Evolutionary conservation across 495 filamentous ascomycete genomes (phyloP).

Genomic region (Lichenothelia convexa): DNA sequence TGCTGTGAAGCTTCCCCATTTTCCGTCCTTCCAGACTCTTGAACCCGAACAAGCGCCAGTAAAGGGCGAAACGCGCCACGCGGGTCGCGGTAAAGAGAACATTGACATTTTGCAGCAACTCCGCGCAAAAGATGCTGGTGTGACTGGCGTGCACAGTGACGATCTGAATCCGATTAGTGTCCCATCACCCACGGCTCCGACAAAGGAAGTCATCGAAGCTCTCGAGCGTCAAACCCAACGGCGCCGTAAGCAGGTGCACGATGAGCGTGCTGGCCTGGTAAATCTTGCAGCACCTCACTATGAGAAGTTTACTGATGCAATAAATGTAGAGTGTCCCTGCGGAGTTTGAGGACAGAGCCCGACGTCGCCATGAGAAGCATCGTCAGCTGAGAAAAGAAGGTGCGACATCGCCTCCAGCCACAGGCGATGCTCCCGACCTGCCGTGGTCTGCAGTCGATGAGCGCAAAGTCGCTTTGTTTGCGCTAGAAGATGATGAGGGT

Average conservation of each 20-base stretch:
- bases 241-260: not conserved
- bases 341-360: not conserved
- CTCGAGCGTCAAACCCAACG: not conserved
- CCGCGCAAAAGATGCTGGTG: not conserved
- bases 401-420: not conserved
- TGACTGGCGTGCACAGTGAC: not conserved
- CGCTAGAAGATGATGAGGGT: not conserved
- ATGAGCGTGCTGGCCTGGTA: not conserved
- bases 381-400: not conserved
- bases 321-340: not conserved
- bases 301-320: not conserved
- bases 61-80: not conserved
- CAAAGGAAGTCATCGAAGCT: not conserved
- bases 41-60: slow-evolving; percentile 1
- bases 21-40: not conserved
- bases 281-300: not conserved
- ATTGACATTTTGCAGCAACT: not conserved
- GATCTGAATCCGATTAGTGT: not conserved
- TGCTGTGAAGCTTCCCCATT: not conserved
- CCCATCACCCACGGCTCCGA: not conserved
- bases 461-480: not conserved
- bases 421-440: not conserved
- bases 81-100: slow-evolving; percentile 1
- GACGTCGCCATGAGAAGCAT: not conserved
- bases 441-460: not conserved